Conservation (phyloP, 768 basidiomycete species). For the Mycena alexandri region DNA sequence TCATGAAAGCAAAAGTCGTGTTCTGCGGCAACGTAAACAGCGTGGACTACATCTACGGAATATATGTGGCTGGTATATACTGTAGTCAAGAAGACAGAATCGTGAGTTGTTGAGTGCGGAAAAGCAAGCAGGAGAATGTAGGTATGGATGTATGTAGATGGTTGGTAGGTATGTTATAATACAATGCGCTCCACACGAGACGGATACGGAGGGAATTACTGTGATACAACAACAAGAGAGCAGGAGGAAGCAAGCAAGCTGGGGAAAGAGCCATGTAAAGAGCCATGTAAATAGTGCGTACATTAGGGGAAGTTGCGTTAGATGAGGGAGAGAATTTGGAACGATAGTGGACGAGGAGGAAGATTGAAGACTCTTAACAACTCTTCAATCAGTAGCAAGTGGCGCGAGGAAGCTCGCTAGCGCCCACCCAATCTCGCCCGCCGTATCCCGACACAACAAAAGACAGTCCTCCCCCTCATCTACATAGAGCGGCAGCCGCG, state of each 20-base stretch:
- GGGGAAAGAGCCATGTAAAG: too few relatives aligned
- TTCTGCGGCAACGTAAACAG: too few relatives aligned
- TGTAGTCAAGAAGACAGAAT: too few relatives aligned
- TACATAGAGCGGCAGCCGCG: conserved; percentile 80
- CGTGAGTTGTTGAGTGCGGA: too few relatives aligned
- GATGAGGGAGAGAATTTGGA: too few relatives aligned
- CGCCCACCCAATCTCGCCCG: conserved; percentile 79
- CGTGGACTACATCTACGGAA: conserved; percentile 16
- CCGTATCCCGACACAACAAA: conserved; percentile 72
- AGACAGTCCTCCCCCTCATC: conserved; percentile 86
- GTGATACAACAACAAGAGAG: conserved; percentile 8
- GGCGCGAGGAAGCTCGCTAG: conserved; percentile 86
- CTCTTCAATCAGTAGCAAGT: conserved; percentile 14
- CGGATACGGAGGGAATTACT: conserved; percentile 5
- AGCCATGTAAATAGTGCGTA: too few relatives aligned
- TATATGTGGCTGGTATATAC: not conserved
- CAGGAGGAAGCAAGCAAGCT: too few relatives aligned
- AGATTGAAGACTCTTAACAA: too few relatives aligned
- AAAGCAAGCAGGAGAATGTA: too few relatives aligned
- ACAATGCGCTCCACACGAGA: conserved; percentile 21
- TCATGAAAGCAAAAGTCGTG: conserved; percentile 30
- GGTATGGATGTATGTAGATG: conserved; percentile 2
- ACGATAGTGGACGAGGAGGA: too few relatives aligned
- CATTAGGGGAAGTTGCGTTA: too few relatives aligned
- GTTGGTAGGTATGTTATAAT: conserved; percentile 18